Evolutionary conservation across 768 basidiomycete genomes (phyloP).

Genomic region (Suillus fuscotomentosus): DNA sequence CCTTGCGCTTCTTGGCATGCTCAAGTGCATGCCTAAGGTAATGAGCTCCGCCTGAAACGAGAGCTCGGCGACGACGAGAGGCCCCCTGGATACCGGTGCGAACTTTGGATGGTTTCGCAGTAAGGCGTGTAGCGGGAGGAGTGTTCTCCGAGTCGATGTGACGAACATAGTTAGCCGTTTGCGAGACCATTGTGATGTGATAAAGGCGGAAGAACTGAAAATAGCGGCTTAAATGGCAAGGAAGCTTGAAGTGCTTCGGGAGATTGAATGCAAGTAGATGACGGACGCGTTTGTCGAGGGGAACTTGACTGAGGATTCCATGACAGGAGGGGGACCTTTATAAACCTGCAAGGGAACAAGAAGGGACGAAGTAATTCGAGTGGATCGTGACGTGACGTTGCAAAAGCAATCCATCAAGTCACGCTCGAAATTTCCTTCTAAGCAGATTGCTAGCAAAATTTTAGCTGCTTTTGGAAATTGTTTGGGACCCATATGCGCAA

Average conservation of each 20-base stretch:
- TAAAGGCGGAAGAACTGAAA: background rate
- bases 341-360: slow-evolving; percentile 15
- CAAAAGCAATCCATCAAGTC: slow-evolving; percentile 25
- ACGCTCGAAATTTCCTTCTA: slow-evolving; percentile 18
- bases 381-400: slow-evolving; percentile 30
- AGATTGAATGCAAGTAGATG: background rate
- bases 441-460: slow-evolving; percentile 7
- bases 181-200: slow-evolving; percentile 27
- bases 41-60: slow-evolving; percentile 25
- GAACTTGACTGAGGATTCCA: slow-evolving; percentile 6
- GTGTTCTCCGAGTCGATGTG: slow-evolving; percentile 32
- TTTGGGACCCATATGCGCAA: slow-evolving; percentile 28
- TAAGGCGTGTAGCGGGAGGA: slow-evolving; percentile 20
- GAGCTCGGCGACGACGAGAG: slow-evolving; percentile 40
- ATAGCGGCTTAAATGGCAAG: slow-evolving; percentile 3
- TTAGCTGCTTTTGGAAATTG: slow-evolving; percentile 24
- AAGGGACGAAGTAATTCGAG: slow-evolving; percentile 10
- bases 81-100: slow-evolving; percentile 29
- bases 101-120: slow-evolving; percentile 15
- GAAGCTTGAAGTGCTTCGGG: background rate
- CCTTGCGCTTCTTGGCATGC: slow-evolving; percentile 38
- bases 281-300: slow-evolving; percentile 8
- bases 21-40: slow-evolving; percentile 34
- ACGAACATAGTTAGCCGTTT: slow-evolving; percentile 21
- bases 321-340: slow-evolving; percentile 17